phyloP scores from a whole-genome alignment of 257 asterid species.

The Sherardia arvensis region DNA sequence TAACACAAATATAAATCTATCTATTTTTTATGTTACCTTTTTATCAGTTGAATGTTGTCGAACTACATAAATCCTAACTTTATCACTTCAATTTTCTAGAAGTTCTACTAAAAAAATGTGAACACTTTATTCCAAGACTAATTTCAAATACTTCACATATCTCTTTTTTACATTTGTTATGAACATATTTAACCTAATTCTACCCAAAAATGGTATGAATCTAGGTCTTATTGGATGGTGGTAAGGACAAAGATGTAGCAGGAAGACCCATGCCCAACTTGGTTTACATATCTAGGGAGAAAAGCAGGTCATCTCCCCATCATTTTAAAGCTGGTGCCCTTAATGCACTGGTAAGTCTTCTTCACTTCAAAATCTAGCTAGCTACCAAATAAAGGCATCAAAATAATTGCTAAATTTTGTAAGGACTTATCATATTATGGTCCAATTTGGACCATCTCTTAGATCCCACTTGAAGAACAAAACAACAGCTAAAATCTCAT shows the following conservation, averaged over 20 bases:
- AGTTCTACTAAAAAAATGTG: too few species aligned
- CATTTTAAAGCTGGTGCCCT: conserved; percentile 86
- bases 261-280: conserved; percentile 57
- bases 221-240: conserved; percentile 34
- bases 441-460: neutral
- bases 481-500: neutral
- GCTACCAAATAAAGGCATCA: neutral
- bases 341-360: conserved; percentile 44
- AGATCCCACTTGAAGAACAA: neutral
- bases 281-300: conserved; percentile 57
- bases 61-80: too few species aligned
- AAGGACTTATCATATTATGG: neutral
- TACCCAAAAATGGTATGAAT: too few species aligned
- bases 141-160: too few species aligned
- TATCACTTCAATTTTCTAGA: too few species aligned
- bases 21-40: too few species aligned
- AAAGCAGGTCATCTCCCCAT: conserved; percentile 38
- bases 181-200: too few species aligned
- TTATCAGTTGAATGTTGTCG: too few species aligned
- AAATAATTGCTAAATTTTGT: too few species aligned
- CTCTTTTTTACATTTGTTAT: too few species aligned
- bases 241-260: conserved; percentile 28
- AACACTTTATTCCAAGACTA: too few species aligned
- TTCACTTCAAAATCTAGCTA: neutral
- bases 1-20: too few species aligned